These are phyloP conservation scores for Neurospora sp. DNA, from an alignment of 495 filamentous ascomycete genomes.

Conservation along the genomic window DNA sequence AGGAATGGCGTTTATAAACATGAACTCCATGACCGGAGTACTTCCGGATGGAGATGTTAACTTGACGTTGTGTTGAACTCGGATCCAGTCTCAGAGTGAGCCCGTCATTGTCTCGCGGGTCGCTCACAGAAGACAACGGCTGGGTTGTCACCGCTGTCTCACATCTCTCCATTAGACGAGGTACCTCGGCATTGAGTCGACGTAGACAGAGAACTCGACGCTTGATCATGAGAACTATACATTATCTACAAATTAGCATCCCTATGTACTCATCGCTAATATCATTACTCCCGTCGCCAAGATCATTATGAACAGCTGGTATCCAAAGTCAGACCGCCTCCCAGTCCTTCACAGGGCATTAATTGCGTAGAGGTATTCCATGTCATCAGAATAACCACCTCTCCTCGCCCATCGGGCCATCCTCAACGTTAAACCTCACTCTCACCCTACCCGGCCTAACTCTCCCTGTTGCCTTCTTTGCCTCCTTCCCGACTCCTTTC, in stretches of 20 bases:
- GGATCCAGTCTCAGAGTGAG: neutral
- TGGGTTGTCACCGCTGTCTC: too few species aligned
- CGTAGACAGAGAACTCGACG: too few species aligned
- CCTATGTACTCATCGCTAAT: neutral
- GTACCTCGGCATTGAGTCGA: too few species aligned
- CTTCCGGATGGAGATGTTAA: neutral
- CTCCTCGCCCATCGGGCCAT: neutral
- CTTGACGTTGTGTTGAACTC: neutral
- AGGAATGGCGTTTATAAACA: neutral
- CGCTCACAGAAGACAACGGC: too few species aligned
- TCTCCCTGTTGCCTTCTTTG: neutral
- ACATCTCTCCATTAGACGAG: too few species aligned
- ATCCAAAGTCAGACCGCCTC: neutral
- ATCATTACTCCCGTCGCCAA: neutral
- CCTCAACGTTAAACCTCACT: neutral
- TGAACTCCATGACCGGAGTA: neutral
- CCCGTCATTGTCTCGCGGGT: too few species aligned
- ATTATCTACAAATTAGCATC: neutral
- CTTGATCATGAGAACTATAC: neutral
- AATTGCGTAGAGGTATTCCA: neutral
- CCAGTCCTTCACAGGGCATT: neutral
- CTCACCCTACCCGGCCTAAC: neutral
- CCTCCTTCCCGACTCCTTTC: neutral
- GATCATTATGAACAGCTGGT: neutral
- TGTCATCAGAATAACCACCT: neutral